Evolutionary conservation across 1,139 yeast genomes (phyloP).

Genomic region (Hemisphaericaspora lyxosophila): DNA sequence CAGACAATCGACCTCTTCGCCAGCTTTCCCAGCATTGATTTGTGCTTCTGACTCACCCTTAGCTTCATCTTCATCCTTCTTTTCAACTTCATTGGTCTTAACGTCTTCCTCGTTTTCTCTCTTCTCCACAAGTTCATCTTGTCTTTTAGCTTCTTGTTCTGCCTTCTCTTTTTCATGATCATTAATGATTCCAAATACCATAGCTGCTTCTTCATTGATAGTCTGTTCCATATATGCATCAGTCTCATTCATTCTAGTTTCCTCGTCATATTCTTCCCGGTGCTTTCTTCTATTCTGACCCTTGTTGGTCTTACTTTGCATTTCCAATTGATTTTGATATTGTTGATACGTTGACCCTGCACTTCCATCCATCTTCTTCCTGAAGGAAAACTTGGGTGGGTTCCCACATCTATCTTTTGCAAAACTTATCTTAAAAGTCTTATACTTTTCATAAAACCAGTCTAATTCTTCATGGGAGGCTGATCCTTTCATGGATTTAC

Average conservation of each 20-base stretch:
- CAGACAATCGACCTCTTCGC: background rate
- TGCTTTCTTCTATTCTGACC: slow-evolving; percentile 1
- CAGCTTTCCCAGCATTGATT: slow-evolving; percentile 11
- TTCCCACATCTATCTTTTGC: slow-evolving; percentile 52
- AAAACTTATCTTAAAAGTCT: slow-evolving; percentile 41
- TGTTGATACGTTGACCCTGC: slow-evolving; percentile 14
- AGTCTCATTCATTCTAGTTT: slow-evolving; percentile 8
- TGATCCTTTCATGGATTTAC: slow-evolving; percentile 13
- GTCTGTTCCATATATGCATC: slow-evolving; percentile 18
- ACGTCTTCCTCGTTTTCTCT: slow-evolving; percentile 5
- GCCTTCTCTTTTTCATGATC: slow-evolving; percentile 16
- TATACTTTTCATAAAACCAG: slow-evolving; percentile 40
- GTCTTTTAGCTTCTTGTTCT: slow-evolving; percentile 7
- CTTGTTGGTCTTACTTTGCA: slow-evolving; percentile 5
- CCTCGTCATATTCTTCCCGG: slow-evolving; percentile 13
- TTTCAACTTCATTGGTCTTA: slow-evolving; percentile 1
- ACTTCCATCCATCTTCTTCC: slow-evolving; percentile 23
- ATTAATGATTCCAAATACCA: slow-evolving; percentile 47
- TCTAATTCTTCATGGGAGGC: slow-evolving; percentile 24
- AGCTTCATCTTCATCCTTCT: slow-evolving; percentile 12
- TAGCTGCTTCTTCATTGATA: slow-evolving; percentile 44
- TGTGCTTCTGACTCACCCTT: slow-evolving; percentile 10
- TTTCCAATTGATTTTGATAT: slow-evolving; percentile 12
- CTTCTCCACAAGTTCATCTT: slow-evolving; percentile 7
- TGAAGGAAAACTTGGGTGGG: slow-evolving; percentile 46